phyloP scores from a whole-genome alignment of 805 yeast species.

The Starmerella tilneyi region DNA sequence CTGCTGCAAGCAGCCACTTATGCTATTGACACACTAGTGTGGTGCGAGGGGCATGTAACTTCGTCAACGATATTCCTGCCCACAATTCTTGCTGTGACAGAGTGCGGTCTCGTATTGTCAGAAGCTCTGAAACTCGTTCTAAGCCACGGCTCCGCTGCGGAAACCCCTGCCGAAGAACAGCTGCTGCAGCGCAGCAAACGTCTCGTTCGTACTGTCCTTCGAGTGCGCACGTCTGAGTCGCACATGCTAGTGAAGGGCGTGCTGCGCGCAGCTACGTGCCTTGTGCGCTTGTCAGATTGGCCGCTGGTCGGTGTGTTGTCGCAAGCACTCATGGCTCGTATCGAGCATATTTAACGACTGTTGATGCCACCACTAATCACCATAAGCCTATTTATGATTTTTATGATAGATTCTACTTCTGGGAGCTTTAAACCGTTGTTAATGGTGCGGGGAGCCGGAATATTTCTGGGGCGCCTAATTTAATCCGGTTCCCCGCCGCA shows the following conservation, averaged over 20 bases:
- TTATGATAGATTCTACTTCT: not conserved
- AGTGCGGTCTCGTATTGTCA: conserved; percentile 32
- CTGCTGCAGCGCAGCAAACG: conserved; percentile 22
- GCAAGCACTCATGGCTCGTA: conserved; percentile 14
- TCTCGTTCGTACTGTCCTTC: conserved; percentile 15
- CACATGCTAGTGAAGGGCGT: conserved; percentile 10
- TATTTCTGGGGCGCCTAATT: not conserved
- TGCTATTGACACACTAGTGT: conserved; percentile 33
- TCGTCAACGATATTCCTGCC: conserved; percentile 32
- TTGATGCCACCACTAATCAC: not conserved
- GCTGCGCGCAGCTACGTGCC: conserved; percentile 17
- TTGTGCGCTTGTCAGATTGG: conserved; percentile 19
- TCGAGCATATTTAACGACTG: conserved; percentile 1
- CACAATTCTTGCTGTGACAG: conserved; percentile 31
- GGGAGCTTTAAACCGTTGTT: not conserved
- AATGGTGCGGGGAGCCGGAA: conserved; percentile 4
- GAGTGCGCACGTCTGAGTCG: conserved; percentile 8
- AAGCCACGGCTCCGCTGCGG: conserved; percentile 8
- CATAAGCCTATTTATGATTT: conserved; percentile 4
- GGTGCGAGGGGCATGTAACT: conserved; percentile 33
- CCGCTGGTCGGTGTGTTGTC: conserved; percentile 20
- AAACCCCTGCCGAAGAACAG: conserved; percentile 21
- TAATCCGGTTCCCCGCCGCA: conserved; percentile 3
- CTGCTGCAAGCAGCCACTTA: conserved; percentile 32
- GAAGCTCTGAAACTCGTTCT: conserved; percentile 26